phyloP scores from a whole-genome alignment of 805 yeast species.

The Kurtzmaniella fragi region DNA sequence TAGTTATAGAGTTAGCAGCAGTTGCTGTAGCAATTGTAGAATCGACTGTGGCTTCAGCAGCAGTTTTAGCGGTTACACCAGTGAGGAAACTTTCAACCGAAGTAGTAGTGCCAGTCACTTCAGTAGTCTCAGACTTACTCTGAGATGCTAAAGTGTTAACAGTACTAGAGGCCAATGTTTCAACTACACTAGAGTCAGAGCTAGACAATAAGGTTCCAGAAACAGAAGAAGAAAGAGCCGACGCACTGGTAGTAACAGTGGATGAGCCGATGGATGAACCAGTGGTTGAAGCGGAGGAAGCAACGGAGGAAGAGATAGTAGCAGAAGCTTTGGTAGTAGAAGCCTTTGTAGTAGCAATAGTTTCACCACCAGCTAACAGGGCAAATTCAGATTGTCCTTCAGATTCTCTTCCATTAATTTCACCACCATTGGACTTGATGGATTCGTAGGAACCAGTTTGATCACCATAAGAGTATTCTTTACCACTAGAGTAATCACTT shows the following conservation, averaged over 20 bases:
- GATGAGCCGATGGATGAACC: constrained; percentile 3
- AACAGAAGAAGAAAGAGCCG: constrained; percentile 4
- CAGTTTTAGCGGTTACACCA: constrained; percentile 3
- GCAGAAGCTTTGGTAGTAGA: constrained; percentile 1
- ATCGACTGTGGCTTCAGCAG: constrained; percentile 1
- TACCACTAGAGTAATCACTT: constrained; percentile 67
- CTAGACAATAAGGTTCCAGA: constrained; percentile 9
- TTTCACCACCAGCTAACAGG: constrained; percentile 27
- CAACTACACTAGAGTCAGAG: constrained; percentile 4
- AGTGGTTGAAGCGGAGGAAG: constrained; percentile 6
- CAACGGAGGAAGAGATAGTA: constrained; percentile 8
- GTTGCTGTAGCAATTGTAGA: constrained; percentile 3
- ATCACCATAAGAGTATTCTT: constrained; percentile 51
- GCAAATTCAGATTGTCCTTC: constrained; percentile 34
- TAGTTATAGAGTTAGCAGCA: background rate
- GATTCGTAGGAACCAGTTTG: constrained; percentile 56
- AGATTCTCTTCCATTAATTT: constrained; percentile 53
- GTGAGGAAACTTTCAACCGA: background rate
- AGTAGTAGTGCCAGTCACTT: background rate
- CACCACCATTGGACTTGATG: constrained; percentile 52
- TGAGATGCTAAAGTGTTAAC: constrained; percentile 9
- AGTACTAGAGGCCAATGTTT: constrained; percentile 3
- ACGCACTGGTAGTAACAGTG: constrained; percentile 3
- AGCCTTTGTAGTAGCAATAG: constrained; percentile 5
- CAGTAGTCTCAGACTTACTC: background rate